phyloP scores from a whole-genome alignment of 192 early-diverging fungal species.

The Jimgerdemannia flammicorona region DNA sequence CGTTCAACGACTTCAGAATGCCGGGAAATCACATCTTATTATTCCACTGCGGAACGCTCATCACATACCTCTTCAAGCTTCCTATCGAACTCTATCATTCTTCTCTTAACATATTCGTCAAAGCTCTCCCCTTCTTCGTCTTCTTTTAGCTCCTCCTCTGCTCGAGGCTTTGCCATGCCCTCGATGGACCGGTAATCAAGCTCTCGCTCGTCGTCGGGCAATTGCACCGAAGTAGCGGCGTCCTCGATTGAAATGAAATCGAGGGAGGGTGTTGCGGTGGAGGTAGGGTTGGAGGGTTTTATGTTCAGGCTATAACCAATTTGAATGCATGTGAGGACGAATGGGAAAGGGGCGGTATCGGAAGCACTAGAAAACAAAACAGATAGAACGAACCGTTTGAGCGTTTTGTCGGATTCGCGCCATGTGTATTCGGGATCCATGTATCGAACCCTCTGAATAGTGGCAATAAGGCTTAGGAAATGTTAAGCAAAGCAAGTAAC shows the following conservation, averaged over 20 bases:
- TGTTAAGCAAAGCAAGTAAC: not conserved
- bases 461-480: too few species aligned
- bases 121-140: slow-evolving; percentile 32
- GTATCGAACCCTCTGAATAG: slow-evolving; percentile 1
- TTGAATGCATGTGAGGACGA: too few species aligned
- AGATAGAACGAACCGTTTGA: slow-evolving; percentile 14
- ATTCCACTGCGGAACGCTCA: not conserved
- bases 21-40: not conserved
- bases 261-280: not conserved
- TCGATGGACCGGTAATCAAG: slow-evolving; percentile 43
- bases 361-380: not conserved
- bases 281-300: not conserved
- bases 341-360: too few species aligned
- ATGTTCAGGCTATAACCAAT: not conserved
- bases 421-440: slow-evolving; percentile 16
- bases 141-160: slow-evolving; percentile 26
- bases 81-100: slow-evolving; percentile 29
- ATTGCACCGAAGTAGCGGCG: not conserved
- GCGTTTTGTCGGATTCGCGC: slow-evolving; percentile 20
- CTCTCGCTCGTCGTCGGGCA: slow-evolving; percentile 1
- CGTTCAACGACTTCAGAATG: not conserved
- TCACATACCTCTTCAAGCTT: slow-evolving; percentile 14
- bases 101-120: slow-evolving; percentile 29
- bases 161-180: slow-evolving; percentile 31
- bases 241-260: not conserved